Evolutionary conservation across 176 grass and related monocot species (phyloP).

Genomic region (Elaeis guineensis): DNA sequence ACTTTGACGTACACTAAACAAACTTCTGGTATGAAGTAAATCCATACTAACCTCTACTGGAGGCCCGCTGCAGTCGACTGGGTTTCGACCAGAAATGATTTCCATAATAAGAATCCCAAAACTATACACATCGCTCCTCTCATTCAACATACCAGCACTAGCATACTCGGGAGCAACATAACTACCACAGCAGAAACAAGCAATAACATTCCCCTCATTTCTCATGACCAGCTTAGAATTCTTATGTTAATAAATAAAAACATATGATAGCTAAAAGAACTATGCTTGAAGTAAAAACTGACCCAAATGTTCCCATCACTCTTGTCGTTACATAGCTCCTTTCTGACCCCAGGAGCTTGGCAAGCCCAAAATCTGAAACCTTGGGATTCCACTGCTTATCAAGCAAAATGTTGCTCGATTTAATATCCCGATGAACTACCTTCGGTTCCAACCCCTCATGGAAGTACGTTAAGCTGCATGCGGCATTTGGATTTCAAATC

Average conservation of each 20-base stretch:
- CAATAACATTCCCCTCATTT: not conserved
- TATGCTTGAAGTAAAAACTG: not conserved
- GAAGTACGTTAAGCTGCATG: conserved; percentile 66
- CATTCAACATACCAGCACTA: conserved; percentile 91
- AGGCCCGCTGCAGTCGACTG: conserved; percentile 72
- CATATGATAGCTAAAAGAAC: not conserved
- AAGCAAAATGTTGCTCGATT: conserved; percentile 85
- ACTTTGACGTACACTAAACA: too few relatives aligned
- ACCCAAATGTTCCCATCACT: conserved; percentile 91
- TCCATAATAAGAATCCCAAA: conserved; percentile 96
- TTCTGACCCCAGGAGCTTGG: conserved; percentile 78
- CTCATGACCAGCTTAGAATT: too few relatives aligned
- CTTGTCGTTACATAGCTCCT: conserved; percentile 82
- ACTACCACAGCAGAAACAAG: conserved; percentile 20
- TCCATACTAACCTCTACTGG: conserved; percentile 50
- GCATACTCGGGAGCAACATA: conserved; percentile 97
- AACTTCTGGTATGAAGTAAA: too few relatives aligned
- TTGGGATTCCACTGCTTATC: conserved; percentile 74
- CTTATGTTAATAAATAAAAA: not conserved
- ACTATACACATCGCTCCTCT: conserved; percentile 96
- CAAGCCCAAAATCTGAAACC: conserved; percentile 84
- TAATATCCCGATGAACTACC: conserved; percentile 88
- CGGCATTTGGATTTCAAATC: not conserved
- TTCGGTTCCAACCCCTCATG: conserved; percentile 91
- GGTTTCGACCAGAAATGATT: conserved; percentile 78